phyloP scores from a whole-genome alignment of 1,139 yeast species.

The Magnusiomyces suaveolens region DNA sequence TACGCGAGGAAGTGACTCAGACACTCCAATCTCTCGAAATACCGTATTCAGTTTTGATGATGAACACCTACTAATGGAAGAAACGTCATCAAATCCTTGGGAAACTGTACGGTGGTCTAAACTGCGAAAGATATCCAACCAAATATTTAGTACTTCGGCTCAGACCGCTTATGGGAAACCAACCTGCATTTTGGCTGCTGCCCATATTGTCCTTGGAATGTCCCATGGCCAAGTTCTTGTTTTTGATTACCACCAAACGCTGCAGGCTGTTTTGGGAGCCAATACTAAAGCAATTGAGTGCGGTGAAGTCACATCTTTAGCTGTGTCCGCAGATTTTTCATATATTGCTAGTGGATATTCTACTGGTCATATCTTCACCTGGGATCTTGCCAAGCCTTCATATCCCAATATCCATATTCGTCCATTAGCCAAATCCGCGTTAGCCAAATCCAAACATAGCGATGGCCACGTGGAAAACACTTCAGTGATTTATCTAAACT shows the following conservation, averaged over 20 bases:
- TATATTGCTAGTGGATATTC: conserved; percentile 41
- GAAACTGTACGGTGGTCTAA: conserved; percentile 38
- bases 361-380: conserved; percentile 39
- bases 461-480: conserved; percentile 48
- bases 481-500: conserved; percentile 42
- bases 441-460: conserved; percentile 16
- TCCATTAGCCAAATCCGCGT: conserved; percentile 27
- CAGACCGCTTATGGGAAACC: conserved; percentile 42
- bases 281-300: conserved; percentile 24
- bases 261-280: conserved; percentile 37
- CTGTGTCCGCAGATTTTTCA: conserved; percentile 44
- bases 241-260: conserved; percentile 54
- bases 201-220: conserved; percentile 55
- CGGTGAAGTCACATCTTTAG: conserved; percentile 41
- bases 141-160: conserved; percentile 34
- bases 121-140: conserved; percentile 36
- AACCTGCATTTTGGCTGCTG: conserved; percentile 40
- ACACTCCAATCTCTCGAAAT: conserved; percentile 8
- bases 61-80: conserved; percentile 13
- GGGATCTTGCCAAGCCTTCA: conserved; percentile 36
- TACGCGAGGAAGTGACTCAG: background rate
- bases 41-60: conserved; percentile 13
- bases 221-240: conserved; percentile 47
- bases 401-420: conserved; percentile 31
- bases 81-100: conserved; percentile 19